Conservation (phyloP, 352 stramenopile species). For the Phytophthora fragariae region DNA sequence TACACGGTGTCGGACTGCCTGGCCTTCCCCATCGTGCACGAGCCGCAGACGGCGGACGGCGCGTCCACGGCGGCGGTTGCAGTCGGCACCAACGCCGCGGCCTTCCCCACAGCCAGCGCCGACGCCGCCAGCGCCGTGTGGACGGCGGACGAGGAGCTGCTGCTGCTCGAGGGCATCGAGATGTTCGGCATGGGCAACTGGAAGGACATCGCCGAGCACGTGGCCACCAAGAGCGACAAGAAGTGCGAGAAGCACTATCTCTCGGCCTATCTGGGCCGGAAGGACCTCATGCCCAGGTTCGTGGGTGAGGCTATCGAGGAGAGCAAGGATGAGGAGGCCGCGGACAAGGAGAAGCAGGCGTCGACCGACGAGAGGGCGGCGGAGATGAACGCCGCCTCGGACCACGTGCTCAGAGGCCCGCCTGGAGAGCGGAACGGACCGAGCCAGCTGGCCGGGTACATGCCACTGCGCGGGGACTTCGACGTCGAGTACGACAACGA, state of each 20-base stretch:
- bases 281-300: constrained; percentile 73
- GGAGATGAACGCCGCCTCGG: constrained; percentile 30
- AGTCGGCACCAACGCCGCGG: constrained; percentile 29
- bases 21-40: constrained; percentile 75
- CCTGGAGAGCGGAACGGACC: constrained; percentile 32
- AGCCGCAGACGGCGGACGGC: constrained; percentile 34
- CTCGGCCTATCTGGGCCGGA: constrained; percentile 71
- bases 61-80: constrained; percentile 15
- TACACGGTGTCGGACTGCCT: constrained; percentile 89
- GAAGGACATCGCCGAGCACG: constrained; percentile 92
- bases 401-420: constrained; percentile 23
- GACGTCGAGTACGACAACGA: constrained; percentile 99
- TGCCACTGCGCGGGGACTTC: constrained; percentile 97
- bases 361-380: constrained; percentile 42
- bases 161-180: constrained; percentile 96
- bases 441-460: constrained; percentile 91
- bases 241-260: constrained; percentile 93
- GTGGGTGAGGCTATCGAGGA: constrained; percentile 51
- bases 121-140: constrained; percentile 60
- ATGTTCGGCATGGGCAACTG: constrained; percentile 98
- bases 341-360: constrained; percentile 5
- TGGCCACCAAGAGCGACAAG: constrained; percentile 86
- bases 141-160: constrained; percentile 96
- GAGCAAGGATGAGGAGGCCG: constrained; percentile 30
- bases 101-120: constrained; percentile 8